Evolutionary conservation across 2,329 filamentous ascomycete genomes (phyloP), one percentile per base, ranked within the genome.

Genomic region (Bipolaris bicolor): DNA sequence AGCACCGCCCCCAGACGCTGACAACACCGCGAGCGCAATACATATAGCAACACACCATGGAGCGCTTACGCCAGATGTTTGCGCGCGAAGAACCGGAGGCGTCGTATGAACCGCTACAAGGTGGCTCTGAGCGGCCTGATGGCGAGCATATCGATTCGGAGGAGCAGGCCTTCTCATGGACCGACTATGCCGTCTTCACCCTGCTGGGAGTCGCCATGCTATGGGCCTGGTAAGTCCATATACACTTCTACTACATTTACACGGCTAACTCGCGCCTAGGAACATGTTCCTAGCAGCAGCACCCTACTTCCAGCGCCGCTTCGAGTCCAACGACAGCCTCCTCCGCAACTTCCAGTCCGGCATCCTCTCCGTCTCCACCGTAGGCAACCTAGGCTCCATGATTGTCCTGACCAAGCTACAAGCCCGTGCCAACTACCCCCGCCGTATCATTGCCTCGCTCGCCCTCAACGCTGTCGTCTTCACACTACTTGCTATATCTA

Each of bases 281-380:
- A 98, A 98, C 81, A 97, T 97, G 94, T 97, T 98, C 77, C 86
- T 98, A 66, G 94, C 95, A 44, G 92, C 94, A 7, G 91, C 92
- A 1, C 92, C 94, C 4, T 98, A 98, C 81, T 97, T 98, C 79
- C 88, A 93, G 70, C 83, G 82, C 48, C 91, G 94, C 66, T 96
- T 98, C 76, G 80, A 84, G 44, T 82, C 83, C 58, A 86, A 88
- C 72, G 79, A 86, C 52, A 90, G 87, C 83, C 88, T 96, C 55
- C 83, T 88, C 34, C 82, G 86, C 62, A 91, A 92, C 80, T 98
- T 96, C 79, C 94, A 97, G 75, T 90, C 94, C 10, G 88, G 91
- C 57, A 94, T 98, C 72, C 84, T 96, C 57, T 90, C 92, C 33
- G 89, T 96, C 26, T 95, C 90, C 49, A 96, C 92, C 2, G 76